Evolutionary conservation across 176 grass and related monocot genomes (phyloP).

Genomic region (Aegilops umbellulata): DNA sequence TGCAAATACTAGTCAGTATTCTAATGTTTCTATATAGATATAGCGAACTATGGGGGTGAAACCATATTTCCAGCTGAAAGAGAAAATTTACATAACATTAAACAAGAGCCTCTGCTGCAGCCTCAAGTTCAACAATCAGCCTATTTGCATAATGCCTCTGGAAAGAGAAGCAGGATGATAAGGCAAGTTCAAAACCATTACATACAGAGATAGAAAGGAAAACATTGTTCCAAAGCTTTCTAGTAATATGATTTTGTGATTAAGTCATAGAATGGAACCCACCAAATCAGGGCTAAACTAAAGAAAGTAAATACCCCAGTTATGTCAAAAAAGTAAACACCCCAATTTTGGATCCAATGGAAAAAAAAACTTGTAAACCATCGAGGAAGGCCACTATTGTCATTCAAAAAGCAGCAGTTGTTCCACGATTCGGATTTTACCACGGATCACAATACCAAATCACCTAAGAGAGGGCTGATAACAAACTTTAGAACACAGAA

Average conservation of each 20-base stretch:
- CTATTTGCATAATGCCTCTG: conserved; percentile 78
- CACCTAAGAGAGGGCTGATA: neutral
- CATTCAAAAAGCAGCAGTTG: neutral
- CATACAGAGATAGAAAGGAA: neutral
- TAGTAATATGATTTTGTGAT: neutral
- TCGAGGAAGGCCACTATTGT: neutral
- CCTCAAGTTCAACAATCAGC: conserved; percentile 83
- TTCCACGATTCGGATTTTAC: neutral
- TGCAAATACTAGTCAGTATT: too few species aligned
- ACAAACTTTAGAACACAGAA: neutral
- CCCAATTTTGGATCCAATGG: neutral
- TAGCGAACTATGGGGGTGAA: too few species aligned
- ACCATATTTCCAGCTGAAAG: too few species aligned
- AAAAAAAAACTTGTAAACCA: neutral
- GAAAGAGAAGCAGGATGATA: conserved; percentile 25
- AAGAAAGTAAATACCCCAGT: too few species aligned
- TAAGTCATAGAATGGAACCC: neutral
- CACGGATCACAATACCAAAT: neutral
- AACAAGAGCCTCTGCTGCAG: conserved; percentile 57
- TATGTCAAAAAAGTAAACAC: neutral
- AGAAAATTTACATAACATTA: neutral
- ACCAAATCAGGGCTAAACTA: neutral
- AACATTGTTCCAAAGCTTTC: neutral
- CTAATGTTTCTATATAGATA: too few species aligned
- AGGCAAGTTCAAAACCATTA: neutral